Base-by-base conservation (phyloP, 139 green algal species). In the Coelastrella sp. region DNA sequence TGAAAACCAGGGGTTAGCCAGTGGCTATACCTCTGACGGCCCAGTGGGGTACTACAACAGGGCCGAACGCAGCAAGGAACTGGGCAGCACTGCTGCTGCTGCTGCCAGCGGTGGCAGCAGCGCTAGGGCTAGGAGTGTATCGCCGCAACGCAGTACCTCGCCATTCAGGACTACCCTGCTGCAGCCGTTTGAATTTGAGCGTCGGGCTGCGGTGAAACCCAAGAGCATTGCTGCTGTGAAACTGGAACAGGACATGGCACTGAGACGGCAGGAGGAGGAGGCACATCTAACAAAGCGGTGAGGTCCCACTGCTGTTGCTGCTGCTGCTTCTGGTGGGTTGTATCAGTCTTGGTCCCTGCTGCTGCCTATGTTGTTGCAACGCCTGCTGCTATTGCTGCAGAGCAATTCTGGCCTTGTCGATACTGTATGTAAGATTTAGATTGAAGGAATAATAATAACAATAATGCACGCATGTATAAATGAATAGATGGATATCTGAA, bases 221-320 rank as follows among this genome's bases (percentile, higher is more conserved):
- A 92, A 92, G 56, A 93, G 66, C 73, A 94, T 93, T 76, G 92
- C 92, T 87, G 88, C 85, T 76, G 89, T 95, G 60, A 95, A 95
- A 83, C 59, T 90, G 61, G 89, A 94, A 87, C 93, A 95, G 64
- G 91, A 94, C 56, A 17, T 92, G 73, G 65, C 74, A 7, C 77
- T 95, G 16, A 92, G 86, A 61, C 61, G 59, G 7, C 47, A 60
- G 32, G 93, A 95, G 60, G 71, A 88, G 23, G 81, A 87, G 71
- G 93, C 91, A n/a, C 66, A 73, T 22, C 60, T 81, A 13, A 65
- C 78, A 4, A 59, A 74, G 20, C 77, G 85, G 85, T 90, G 16
- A n/a, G 83, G 32, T 32, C 19, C 13, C 71, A 22, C 8, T 77
- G 7, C 23, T 59, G 76, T 60, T 0, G 47, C 59, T 59, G 8